Evolutionary conservation across 2,329 filamentous ascomycete species (phyloP).

Genomic region (Curvularia verruculosa): DNA sequence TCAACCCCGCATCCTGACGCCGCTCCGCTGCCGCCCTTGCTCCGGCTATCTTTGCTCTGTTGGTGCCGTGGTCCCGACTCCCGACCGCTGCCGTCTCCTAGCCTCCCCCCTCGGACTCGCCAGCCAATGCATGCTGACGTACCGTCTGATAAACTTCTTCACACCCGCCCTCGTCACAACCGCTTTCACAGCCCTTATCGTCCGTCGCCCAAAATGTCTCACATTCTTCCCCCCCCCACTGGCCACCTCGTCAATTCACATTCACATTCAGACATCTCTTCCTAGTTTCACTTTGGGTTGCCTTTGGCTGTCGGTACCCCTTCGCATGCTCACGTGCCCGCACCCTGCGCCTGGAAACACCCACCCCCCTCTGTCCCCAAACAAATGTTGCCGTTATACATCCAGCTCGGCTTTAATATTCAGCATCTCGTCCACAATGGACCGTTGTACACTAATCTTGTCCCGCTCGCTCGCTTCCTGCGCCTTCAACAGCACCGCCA

Average conservation of each 20-base stretch:
- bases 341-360: too few relatives aligned
- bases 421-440: constrained; percentile 74
- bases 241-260: background rate
- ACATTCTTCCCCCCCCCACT: too few relatives aligned
- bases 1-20: constrained; percentile 7
- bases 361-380: too few relatives aligned
- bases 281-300: background rate
- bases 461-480: constrained; percentile 57
- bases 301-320: background rate
- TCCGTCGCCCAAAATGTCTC: background rate
- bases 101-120: constrained; percentile 3
- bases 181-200: background rate
- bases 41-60: constrained; percentile 15
- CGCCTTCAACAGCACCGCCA: constrained; percentile 81
- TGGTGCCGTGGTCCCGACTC: constrained; percentile 15
- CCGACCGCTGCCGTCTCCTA: constrained; percentile 8
- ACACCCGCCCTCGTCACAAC: constrained; percentile 1
- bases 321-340: constrained; percentile 6
- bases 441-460: constrained; percentile 63
- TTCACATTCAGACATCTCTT: background rate
- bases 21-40: constrained; percentile 1
- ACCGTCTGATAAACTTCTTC: constrained; percentile 1
- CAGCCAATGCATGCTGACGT: constrained; percentile 25
- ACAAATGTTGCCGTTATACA: constrained; percentile 22
- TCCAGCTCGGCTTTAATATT: constrained; percentile 54